These are phyloP conservation scores for Astrothelium subdiscretum DNA, from an alignment of 495 filamentous ascomycete species.

Conservation along the genomic window DNA sequence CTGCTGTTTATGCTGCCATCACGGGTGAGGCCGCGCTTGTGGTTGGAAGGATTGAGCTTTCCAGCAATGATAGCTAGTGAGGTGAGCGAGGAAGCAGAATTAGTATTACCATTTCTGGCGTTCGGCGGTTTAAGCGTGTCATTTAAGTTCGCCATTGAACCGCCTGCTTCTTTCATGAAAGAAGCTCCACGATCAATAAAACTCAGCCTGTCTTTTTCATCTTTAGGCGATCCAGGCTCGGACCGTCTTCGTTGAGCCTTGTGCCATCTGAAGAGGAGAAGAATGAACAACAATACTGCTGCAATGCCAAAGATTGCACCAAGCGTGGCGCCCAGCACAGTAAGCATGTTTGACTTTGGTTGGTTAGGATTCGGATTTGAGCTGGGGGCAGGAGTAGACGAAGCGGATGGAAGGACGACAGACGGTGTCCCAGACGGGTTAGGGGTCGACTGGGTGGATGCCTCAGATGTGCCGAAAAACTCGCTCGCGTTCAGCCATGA, in stretches of 20 bases:
- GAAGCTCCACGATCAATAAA: slow-evolving; percentile 54
- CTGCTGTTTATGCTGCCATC: slow-evolving; percentile 27
- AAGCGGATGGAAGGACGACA: slow-evolving; percentile 20
- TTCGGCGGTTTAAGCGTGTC: slow-evolving; percentile 6
- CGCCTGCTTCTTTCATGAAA: slow-evolving; percentile 40
- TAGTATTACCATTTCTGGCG: slow-evolving; percentile 3
- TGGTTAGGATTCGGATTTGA: slow-evolving; percentile 14
- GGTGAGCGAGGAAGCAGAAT: slow-evolving; percentile 21
- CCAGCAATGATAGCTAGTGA: slow-evolving; percentile 34
- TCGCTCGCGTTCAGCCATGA: slow-evolving; percentile 67
- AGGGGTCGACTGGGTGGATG: slow-evolving; percentile 26
- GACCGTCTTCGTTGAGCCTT: slow-evolving; percentile 39
- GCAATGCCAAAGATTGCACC: slow-evolving; percentile 65
- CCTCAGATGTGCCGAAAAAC: slow-evolving; percentile 42
- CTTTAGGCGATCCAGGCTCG: slow-evolving; percentile 31
- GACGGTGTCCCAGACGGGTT: slow-evolving; percentile 28
- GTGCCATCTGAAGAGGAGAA: slow-evolving; percentile 57
- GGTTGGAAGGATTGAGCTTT: slow-evolving; percentile 17
- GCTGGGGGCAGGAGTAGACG: slow-evolving; percentile 30
- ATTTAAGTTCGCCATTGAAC: slow-evolving; percentile 29
- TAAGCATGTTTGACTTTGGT: slow-evolving; percentile 32
- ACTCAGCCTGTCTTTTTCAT: slow-evolving; percentile 42
- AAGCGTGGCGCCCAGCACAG: slow-evolving; percentile 67
- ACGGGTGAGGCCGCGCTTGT: slow-evolving; percentile 24
- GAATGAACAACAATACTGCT: slow-evolving; percentile 52